Conservation (phyloP, 805 yeast species). For the Sporopachydermia quercuum region DNA sequence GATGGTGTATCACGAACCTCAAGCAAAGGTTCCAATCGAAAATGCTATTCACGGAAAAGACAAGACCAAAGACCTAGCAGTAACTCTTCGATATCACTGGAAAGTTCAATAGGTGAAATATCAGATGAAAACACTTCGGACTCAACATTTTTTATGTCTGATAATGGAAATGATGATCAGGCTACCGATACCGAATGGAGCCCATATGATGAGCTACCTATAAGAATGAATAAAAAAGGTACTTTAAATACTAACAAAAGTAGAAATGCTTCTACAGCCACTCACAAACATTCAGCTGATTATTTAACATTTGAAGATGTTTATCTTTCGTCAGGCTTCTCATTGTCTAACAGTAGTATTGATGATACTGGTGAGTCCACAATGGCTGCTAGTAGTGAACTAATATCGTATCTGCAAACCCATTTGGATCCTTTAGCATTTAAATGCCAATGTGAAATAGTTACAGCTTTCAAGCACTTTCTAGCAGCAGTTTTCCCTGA, state of each 20-base stretch:
- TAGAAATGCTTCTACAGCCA: too few species aligned
- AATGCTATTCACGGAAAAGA: background rate
- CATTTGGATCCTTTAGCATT: background rate
- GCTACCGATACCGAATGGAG: background rate
- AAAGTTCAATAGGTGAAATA: too few species aligned
- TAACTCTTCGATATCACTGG: background rate
- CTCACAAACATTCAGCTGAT: too few species aligned
- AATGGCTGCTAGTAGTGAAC: background rate
- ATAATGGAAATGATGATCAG: background rate
- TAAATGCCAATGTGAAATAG: background rate
- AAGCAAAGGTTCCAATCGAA: too few species aligned
- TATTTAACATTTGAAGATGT: too few species aligned
- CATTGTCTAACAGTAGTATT: background rate
- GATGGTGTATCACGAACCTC: background rate
- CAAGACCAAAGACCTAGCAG: background rate
- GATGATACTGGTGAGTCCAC: background rate
- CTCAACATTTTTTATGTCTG: background rate
- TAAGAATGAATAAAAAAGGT: background rate
- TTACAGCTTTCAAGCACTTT: background rate
- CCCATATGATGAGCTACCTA: background rate
- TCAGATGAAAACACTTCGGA: too few species aligned
- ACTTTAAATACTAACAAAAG: background rate
- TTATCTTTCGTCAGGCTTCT: too few species aligned
- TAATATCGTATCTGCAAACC: background rate
- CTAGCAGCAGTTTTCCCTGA: background rate